Evolutionary conservation across 345 rosid species (phyloP), one percentile per base, ranked within the genome.

Genomic region (Viola odorata): DNA sequence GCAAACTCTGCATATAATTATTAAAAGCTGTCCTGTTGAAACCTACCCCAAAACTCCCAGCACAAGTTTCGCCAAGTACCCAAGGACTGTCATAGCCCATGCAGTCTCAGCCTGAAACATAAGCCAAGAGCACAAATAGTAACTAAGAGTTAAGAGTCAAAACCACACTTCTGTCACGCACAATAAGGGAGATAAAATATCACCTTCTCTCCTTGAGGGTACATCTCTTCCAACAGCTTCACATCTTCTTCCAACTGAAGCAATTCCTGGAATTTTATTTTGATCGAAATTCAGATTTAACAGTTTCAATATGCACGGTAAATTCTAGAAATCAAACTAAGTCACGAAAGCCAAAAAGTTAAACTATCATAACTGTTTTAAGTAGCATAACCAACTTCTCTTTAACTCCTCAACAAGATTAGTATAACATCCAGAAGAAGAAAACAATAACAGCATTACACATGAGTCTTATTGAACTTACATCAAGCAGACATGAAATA

Each of bases 171-270:
- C 48, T 49, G n/a, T 55, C 12, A 52, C 37, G 50, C 41, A 37
- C 39, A 11, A n/a, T 45, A 72, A 48, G 59, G 41, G 36, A 49
- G 17, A 50, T 51, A 50, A 9, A 44, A 53, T 45, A 45, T 65
- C 72, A 95, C 99, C 96, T 88, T 79, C 73, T 95, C 99, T 70
- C 99, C 99, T 82, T 91, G 99, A 67, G 99, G 98, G 62, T 91
- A 91, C 88, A 86, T 74, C 80, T 95, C 99, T 75, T 95, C 98
- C 58, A 95, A 75, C 75, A 95, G 89, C 59, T 91, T 91, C 57
- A 91, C 98, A 69, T 95, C 99, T 81, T 95, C 99, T 71, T 95
- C 99, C 76, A 91, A 63, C 63, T 84, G 98, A 67, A 85, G 88
- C 78, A 95, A 65, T 67, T 95, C 99, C 96, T 91, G 83, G 77